Base-by-base conservation (phyloP, 345 rosid species). In the Excoecaria cochinchinensis region DNA sequence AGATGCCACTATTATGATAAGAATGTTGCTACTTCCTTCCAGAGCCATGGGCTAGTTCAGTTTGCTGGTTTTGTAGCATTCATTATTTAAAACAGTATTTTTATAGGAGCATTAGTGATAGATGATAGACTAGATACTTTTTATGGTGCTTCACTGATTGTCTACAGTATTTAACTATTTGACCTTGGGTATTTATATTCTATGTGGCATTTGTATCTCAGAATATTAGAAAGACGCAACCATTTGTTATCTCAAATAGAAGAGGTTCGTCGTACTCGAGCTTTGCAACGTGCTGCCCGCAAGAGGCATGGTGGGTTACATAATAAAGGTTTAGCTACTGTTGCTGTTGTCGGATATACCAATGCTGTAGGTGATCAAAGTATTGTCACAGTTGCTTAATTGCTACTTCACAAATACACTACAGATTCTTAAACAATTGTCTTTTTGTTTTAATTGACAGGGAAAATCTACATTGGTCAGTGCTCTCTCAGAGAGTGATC, bases 281-380 rank as follows among this genome's bases (percentile, higher is more conserved):
- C 91, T 57, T 61, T 90, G 86, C 98, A 95, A 67, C 95, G 97
- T 73, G 89, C 93, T 84, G 86, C 89, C 80, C 93, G 97, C 75
- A 88, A 47, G 83, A 90, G 87, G 83, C 90, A 76, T 76, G 88
- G 76, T 61, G 92, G 90, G 57, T 40, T 76, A 21, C 70, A 74
- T 63, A 88, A 88, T 67, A 85, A 76, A 69, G 80, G 79, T 79
- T 82, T 92, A 81, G 85, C 90, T 42, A 93, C 96, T 69, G 85
- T 95, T 72, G 99, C 99, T 70, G 89, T 93, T 73, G 99, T 95
- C 31, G 99, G 97, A 16, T 95, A 95, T 91, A 92, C 99, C 66
- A 95, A 95, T 84, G 98, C 97, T 83, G 97, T 95, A 89, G 79
- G 93, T 85, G 72, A 71, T 78, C 77, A 69, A 68, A 65, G 60